Base-by-base conservation (phyloP, 805 yeast species). In the Torulaspora quercuum region DNA sequence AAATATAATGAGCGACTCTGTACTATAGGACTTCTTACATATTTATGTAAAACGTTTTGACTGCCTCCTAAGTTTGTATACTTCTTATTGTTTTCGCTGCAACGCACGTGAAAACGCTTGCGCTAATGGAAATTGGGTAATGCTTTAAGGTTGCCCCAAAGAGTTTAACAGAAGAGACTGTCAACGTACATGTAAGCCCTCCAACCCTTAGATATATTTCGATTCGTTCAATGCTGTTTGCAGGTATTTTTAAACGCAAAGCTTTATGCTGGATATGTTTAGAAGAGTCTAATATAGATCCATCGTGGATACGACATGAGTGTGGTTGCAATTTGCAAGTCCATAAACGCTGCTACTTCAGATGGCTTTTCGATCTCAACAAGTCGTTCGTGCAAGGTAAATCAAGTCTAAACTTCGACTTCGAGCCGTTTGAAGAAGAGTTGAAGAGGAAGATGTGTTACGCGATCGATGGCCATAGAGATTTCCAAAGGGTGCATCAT, bases 311-410 rank as follows among this genome's bases (percentile, higher is more conserved):
- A 10, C 34, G 26, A 6, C 63, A 57, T 39, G 33, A 39, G n/a
- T 57, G 63, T 29, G 57, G 57, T 14, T 57, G 63, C 29, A 49
- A 57, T 23, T 40, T 57, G 25, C 59, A 57, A 41, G 40, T 57
- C 3, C 63, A 57, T 37, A 54, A 54, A 29, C 13, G 33, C 13
- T 57, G 63, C 26, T 53, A 52, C 17, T 32, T 56, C n/a, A 45
- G 34, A 25, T 47, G 54, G 50, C 29, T 55, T 2, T 48, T 44
- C 27, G 45, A 45, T 18, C 25, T 45, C 19, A 45, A 47, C 46
- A 29, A 52, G 19, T 17, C 31, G 10, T 37, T 21, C 27, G 29
- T 33, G 13, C 19, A 27, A 6, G 41, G 33, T 12, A 37, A 31
- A 14, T 27, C 37, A 19, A 32, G 29, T 28, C 15, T 21, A 12